These are phyloP conservation scores for Cornus florida DNA, from an alignment of 148 eudicot species.

Conservation along the genomic window DNA sequence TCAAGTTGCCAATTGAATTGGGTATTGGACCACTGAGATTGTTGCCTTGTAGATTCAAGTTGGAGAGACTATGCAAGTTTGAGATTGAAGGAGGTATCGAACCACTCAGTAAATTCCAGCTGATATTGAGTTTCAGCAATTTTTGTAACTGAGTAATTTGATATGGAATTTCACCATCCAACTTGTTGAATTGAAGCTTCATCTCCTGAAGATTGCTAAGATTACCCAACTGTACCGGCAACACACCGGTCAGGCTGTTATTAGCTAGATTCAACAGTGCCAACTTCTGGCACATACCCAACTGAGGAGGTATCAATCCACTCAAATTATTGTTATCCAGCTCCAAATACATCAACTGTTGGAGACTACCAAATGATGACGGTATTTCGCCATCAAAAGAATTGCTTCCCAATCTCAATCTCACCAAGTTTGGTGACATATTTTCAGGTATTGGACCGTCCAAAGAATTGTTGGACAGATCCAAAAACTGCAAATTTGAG, in stretches of 20 bases:
- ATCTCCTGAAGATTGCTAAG: slow-evolving; percentile 53
- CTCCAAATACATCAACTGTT: slow-evolving; percentile 61
- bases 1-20: slow-evolving; percentile 32
- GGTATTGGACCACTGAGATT: slow-evolving; percentile 62
- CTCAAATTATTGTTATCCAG: slow-evolving; percentile 48
- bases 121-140: slow-evolving; percentile 57
- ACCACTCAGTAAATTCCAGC: slow-evolving; percentile 57
- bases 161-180: slow-evolving; percentile 56
- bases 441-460: slow-evolving; percentile 50
- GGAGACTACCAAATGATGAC: slow-evolving; percentile 32
- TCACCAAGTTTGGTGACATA: not conserved
- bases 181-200: slow-evolving; percentile 57
- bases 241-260: slow-evolving; percentile 45
- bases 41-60: slow-evolving; percentile 64
- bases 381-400: slow-evolving; percentile 46
- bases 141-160: slow-evolving; percentile 36
- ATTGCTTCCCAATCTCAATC: slow-evolving; percentile 28
- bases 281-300: slow-evolving; percentile 49
- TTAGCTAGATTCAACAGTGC: slow-evolving; percentile 59
- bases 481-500: slow-evolving; percentile 51
- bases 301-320: slow-evolving; percentile 56
- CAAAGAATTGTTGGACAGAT: slow-evolving; percentile 56
- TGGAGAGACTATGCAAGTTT: slow-evolving; percentile 40
- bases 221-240: slow-evolving; percentile 47
- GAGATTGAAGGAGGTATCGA: slow-evolving; percentile 60